Conservation (phyloP, 345 rosid species). For the Hibiscus trionum region DNA sequence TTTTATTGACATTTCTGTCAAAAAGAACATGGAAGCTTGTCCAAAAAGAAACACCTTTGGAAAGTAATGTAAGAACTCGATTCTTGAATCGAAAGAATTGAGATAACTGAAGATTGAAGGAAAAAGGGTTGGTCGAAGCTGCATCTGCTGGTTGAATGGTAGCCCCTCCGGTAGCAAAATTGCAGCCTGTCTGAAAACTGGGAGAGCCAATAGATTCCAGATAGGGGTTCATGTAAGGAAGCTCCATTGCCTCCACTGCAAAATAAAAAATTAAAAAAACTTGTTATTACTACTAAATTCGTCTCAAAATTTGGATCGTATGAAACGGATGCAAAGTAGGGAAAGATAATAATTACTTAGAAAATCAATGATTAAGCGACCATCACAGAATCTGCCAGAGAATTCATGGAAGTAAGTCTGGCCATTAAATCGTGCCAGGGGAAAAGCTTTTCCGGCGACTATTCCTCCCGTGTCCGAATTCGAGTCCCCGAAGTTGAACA, state of each 20-base stretch:
- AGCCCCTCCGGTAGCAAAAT: slow-evolving; percentile 40
- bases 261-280: background rate
- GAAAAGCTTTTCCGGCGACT: slow-evolving; percentile 34
- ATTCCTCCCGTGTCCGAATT: slow-evolving; percentile 44
- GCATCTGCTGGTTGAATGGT: slow-evolving; percentile 30
- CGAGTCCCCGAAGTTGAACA: slow-evolving; percentile 43
- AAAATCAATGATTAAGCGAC: slow-evolving; percentile 38
- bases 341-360: slow-evolving; percentile 16
- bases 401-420: slow-evolving; percentile 27
- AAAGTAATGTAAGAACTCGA: slow-evolving; percentile 23
- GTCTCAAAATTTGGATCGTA: background rate
- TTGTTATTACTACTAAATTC: background rate
- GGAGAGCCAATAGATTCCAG: slow-evolving; percentile 41
- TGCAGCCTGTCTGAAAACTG: slow-evolving; percentile 30
- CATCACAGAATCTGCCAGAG: slow-evolving; percentile 39
- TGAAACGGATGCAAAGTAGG: background rate
- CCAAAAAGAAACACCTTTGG: slow-evolving; percentile 23
- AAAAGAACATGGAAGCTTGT: background rate
- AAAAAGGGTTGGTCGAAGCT: slow-evolving; percentile 27
- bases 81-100: slow-evolving; percentile 36
- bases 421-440: slow-evolving; percentile 24
- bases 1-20: background rate
- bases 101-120: slow-evolving; percentile 34
- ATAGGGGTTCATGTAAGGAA: slow-evolving; percentile 28
- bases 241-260: slow-evolving; percentile 31